A percentile compares a stretch with the other conserved stretches of the same genome.
Conservation (phyloP, 2,329 filamentous ascomycete genomes). For the Stagonosporopsis chrysanthemi region DNA sequence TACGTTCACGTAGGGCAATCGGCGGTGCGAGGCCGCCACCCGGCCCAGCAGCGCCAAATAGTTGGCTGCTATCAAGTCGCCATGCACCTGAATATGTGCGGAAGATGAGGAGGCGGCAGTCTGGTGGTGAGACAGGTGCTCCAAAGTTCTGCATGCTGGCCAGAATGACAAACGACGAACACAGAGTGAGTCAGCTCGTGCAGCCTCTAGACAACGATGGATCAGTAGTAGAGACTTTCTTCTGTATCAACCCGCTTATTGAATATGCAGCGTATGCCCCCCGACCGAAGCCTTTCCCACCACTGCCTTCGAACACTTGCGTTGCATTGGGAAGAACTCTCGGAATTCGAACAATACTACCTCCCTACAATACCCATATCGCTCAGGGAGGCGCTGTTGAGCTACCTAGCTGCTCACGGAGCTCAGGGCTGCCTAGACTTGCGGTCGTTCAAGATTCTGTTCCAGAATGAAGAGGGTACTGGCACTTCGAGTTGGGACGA, state of each 20-base stretch:
- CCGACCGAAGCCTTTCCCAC: conserved; percentile 57
- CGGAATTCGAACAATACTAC: conserved; percentile 64
- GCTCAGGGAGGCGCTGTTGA: conserved; percentile 62
- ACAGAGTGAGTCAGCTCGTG: conserved; percentile 31
- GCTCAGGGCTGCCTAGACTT: conserved; percentile 51
- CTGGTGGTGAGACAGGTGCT: background rate
- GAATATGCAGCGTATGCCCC: conserved; percentile 40
- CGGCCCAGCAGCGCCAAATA: conserved; percentile 56
- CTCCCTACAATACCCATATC: conserved; percentile 60
- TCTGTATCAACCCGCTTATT: conserved; percentile 23
- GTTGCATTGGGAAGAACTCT: conserved; percentile 63
- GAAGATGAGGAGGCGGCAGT: conserved; percentile 28
- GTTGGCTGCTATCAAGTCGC: conserved; percentile 52
- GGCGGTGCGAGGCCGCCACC: conserved; percentile 45
- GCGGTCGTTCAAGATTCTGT: conserved; percentile 59
- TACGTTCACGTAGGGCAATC: conserved; percentile 35
- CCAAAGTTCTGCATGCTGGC: conserved; percentile 37
- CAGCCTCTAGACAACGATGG: background rate
- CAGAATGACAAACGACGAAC: conserved; percentile 33
- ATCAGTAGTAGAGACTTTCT: background rate
- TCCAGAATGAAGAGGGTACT: conserved; percentile 49
- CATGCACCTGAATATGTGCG: conserved; percentile 35
- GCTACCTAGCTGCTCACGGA: conserved; percentile 63
- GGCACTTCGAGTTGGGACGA: conserved; percentile 52
- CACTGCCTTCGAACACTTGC: conserved; percentile 62